A percentile compares a stretch with the other conserved stretches of the same genome.
These are phyloP conservation scores for Verbascum thapsus DNA, from an alignment of 257 asterid genomes.

Conservation along the genomic window DNA sequence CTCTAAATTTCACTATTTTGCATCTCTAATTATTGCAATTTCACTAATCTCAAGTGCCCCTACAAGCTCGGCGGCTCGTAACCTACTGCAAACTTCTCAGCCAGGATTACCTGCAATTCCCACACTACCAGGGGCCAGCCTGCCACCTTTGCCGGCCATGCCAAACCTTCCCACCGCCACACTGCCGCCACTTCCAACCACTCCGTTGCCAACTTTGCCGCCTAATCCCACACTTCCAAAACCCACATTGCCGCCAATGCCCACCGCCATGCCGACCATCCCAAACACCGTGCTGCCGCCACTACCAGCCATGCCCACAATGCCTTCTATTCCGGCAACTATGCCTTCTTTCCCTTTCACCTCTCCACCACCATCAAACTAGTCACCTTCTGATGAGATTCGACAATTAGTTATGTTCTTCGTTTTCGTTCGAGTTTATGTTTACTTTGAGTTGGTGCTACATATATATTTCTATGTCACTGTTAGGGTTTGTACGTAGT, in stretches of 20 bases:
- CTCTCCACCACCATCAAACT: slow-evolving; percentile 36
- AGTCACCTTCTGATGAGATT: not conserved
- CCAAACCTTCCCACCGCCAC: slow-evolving; percentile 17
- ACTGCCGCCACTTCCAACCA: slow-evolving; percentile 26
- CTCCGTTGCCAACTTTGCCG: slow-evolving; percentile 25
- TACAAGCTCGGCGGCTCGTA: slow-evolving; percentile 22
- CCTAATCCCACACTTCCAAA: slow-evolving; percentile 10
- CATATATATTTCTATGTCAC: not conserved
- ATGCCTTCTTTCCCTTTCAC: slow-evolving; percentile 35
- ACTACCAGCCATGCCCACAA: slow-evolving; percentile 22
- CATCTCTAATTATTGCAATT: slow-evolving; percentile 12
- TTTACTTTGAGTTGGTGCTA: not conserved
- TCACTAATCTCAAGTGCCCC: slow-evolving; percentile 17
- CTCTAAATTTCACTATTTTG: not conserved
- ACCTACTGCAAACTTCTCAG: slow-evolving; percentile 29
- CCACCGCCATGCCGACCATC: slow-evolving; percentile 35
- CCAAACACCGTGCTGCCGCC: slow-evolving; percentile 39
- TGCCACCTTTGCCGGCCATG: slow-evolving; percentile 24
- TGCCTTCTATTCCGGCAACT: slow-evolving; percentile 26
- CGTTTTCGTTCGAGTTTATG: not conserved
- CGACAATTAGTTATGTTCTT: too few species aligned
- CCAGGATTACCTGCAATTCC: slow-evolving; percentile 26
- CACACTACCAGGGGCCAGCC: not conserved
- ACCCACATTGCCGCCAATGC: slow-evolving; percentile 26
- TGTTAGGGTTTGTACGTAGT: not conserved